These are phyloP conservation scores for Neofusicoccum cordaticola DNA, from an alignment of 2,329 filamentous ascomycete genomes.

Conservation along the genomic window DNA sequence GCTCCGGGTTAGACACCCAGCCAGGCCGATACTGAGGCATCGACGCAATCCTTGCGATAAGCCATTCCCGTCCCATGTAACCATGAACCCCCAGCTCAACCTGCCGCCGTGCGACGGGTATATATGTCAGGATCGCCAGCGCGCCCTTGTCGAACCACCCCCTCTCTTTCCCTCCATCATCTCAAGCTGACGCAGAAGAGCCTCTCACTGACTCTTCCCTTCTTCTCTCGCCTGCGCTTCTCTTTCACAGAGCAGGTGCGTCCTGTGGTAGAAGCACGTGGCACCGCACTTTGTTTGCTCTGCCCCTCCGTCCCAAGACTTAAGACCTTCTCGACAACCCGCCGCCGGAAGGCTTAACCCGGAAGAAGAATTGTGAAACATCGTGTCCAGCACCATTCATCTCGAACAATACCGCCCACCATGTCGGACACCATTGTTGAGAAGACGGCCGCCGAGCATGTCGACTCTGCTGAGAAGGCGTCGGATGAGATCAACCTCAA, in stretches of 20 bases:
- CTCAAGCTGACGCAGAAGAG: neutral
- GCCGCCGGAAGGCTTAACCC: neutral
- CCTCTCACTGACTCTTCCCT: neutral
- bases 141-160: neutral
- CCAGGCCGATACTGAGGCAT: neutral
- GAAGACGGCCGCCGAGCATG: conserved; percentile 5
- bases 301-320: neutral
- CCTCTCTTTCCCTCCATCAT: neutral
- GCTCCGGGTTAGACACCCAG: neutral
- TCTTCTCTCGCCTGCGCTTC: neutral
- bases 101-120: conserved; percentile 7
- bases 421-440: conserved; percentile 12
- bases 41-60: conserved; percentile 7
- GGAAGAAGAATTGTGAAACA: neutral
- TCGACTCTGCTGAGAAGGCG: conserved; percentile 4
- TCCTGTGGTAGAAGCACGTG: neutral
- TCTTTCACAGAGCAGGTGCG: neutral
- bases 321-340: neutral
- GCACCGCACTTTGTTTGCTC: neutral
- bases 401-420: neutral
- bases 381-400: neutral
- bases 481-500: conserved; percentile 18
- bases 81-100: neutral
- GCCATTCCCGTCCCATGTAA: conserved; percentile 8
- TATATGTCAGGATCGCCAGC: neutral